Evolutionary conservation across 2,329 filamentous ascomycete species (phyloP).

Genomic region (Neofusicoccum umdonicola): DNA sequence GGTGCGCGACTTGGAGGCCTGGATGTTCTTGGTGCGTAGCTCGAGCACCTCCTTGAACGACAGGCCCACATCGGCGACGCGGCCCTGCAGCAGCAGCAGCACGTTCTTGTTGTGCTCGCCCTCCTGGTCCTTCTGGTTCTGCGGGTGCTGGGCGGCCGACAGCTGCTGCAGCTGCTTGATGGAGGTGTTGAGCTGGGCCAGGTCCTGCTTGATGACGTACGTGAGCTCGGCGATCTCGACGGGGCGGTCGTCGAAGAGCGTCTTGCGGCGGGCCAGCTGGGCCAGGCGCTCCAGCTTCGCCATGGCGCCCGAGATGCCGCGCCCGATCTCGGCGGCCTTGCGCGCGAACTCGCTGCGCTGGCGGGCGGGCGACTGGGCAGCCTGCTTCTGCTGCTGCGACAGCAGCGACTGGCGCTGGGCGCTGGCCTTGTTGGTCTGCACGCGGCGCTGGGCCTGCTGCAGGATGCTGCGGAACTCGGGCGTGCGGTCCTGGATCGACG

Average conservation of each 20-base stretch:
- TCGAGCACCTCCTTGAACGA: conserved; percentile 98
- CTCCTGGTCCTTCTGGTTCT: conserved; percentile 63
- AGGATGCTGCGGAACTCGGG: conserved; percentile 93
- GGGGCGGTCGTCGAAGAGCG: conserved; percentile 92
- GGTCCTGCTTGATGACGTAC: conserved; percentile 96
- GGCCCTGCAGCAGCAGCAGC: conserved; percentile 84
- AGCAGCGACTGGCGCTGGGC: conserved; percentile 79
- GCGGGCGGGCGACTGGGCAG: conserved; percentile 31
- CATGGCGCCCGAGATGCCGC: conserved; percentile 89
- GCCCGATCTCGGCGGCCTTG: conserved; percentile 85
- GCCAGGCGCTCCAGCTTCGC: conserved; percentile 91
- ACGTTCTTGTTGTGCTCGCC: conserved; percentile 99
- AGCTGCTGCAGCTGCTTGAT: conserved; percentile 80
- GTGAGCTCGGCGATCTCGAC: conserved; percentile 97
- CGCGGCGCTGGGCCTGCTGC: conserved; percentile 75
- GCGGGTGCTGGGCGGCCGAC: conserved; percentile 71
- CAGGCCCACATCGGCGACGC: conserved; percentile 84
- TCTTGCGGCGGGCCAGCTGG: conserved; percentile 91
- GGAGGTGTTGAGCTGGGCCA: conserved; percentile 80
- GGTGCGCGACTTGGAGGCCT: conserved; percentile 84
- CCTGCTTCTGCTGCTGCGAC: conserved; percentile 62
- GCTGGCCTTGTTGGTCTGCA: conserved; percentile 72
- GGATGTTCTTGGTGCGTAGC: conserved; percentile 95
- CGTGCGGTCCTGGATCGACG: conserved; percentile 93
- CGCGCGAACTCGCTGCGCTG: conserved; percentile 87